These are phyloP conservation scores for Typha latifolia DNA, from an alignment of 176 grass and related monocot genomes.

Conservation along the genomic window DNA sequence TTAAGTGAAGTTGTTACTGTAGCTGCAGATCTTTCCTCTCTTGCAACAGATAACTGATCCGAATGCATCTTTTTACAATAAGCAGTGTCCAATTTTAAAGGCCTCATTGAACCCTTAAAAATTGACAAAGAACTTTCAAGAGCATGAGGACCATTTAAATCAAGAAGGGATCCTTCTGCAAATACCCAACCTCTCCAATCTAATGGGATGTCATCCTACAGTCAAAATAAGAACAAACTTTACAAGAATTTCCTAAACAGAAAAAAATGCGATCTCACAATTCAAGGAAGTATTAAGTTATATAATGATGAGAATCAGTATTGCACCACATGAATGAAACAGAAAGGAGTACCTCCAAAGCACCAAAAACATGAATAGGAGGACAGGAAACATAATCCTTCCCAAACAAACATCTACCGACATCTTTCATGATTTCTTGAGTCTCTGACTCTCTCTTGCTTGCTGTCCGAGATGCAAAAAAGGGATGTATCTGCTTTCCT, in stretches of 20 bases:
- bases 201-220: slow-evolving; percentile 37
- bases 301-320: slow-evolving; percentile 14
- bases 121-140: slow-evolving; percentile 35
- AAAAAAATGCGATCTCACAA: background rate
- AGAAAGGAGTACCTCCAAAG: slow-evolving; percentile 40
- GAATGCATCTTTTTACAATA: slow-evolving; percentile 26
- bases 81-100: slow-evolving; percentile 35
- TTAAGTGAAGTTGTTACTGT: slow-evolving; percentile 22
- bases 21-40: slow-evolving; percentile 19
- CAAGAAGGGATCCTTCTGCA: slow-evolving; percentile 30
- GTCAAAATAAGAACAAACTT: background rate
- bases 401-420: slow-evolving; percentile 18
- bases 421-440: slow-evolving; percentile 34
- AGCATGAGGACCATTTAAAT: slow-evolving; percentile 20
- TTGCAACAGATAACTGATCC: slow-evolving; percentile 18
- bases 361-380: slow-evolving; percentile 69
- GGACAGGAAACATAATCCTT: slow-evolving; percentile 35
- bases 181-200: slow-evolving; percentile 72
- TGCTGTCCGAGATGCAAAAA: slow-evolving; percentile 54
- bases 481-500: slow-evolving; percentile 82
- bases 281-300: background rate
- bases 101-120: slow-evolving; percentile 41
- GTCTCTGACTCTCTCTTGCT: slow-evolving; percentile 30
- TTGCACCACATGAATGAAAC: slow-evolving; percentile 13
- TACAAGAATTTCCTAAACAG: background rate